These are phyloP conservation scores for Fusarium redolens DNA, from an alignment of 2,329 filamentous ascomycete species.

Conservation along the genomic window DNA sequence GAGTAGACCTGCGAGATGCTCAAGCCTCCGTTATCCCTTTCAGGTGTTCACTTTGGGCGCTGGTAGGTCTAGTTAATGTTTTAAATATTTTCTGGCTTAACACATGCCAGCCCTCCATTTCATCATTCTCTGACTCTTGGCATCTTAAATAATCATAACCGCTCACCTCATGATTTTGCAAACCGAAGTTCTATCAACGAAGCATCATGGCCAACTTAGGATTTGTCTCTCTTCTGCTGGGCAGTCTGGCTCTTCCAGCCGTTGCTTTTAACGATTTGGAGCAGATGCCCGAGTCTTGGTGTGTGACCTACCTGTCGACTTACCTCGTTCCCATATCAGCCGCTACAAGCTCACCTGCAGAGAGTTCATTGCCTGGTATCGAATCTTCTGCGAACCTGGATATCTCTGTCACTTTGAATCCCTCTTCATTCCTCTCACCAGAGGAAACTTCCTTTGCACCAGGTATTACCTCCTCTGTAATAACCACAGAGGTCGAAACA, in stretches of 20 bases:
- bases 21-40: rapidly evolving
- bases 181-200: neutral
- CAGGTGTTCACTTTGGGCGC: neutral
- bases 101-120: neutral
- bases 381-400: neutral
- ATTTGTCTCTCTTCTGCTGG: neutral
- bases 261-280: neutral
- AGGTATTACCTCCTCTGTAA: neutral
- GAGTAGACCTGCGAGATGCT: neutral
- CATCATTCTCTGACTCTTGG: too few species aligned
- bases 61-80: neutral
- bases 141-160: neutral
- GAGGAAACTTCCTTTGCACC: neutral
- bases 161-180: neutral
- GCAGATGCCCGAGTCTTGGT: neutral
- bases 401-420: neutral
- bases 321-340: neutral
- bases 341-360: neutral
- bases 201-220: neutral
- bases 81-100: rapidly evolving
- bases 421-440: neutral
- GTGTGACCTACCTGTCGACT: neutral
- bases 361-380: neutral
- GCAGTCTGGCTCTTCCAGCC: neutral
- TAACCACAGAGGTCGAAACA: neutral